Evolutionary conservation across 139 green algal genomes (phyloP).

Genomic region (Asterochloris sp.): DNA sequence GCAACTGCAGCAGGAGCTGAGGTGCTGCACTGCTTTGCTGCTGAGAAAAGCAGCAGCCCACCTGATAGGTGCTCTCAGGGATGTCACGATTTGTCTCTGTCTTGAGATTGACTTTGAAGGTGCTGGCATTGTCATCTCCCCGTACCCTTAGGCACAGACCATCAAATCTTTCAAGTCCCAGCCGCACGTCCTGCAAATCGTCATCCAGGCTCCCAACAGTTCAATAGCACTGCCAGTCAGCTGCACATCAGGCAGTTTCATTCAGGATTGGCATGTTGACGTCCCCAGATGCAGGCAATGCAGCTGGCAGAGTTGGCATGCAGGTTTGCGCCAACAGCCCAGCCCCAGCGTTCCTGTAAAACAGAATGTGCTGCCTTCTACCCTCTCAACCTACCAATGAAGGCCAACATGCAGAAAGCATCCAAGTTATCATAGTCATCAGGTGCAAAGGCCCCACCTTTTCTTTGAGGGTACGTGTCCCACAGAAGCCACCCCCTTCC

Average conservation of each 20-base stretch:
- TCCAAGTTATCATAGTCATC: no score
- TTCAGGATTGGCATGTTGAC: background rate
- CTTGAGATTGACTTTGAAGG: conserved; percentile 91
- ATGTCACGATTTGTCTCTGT: conserved; percentile 62
- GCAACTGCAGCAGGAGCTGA: no score
- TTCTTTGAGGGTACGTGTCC: conserved; percentile 42
- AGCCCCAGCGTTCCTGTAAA: background rate
- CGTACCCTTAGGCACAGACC: conserved; percentile 67
- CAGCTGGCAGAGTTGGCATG: background rate
- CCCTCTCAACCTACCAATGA: no score
- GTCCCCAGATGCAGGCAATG: background rate
- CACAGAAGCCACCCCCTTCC: conserved; percentile 89
- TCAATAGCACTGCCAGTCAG: background rate
- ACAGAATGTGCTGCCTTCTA: background rate
- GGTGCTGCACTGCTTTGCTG: conserved; percentile 37
- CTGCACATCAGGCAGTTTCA: background rate
- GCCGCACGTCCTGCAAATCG: background rate
- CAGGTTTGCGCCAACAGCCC: background rate
- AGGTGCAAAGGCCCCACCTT: background rate
- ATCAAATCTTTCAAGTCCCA: conserved; percentile 46
- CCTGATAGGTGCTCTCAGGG: conserved; percentile 81
- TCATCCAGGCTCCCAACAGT: background rate
- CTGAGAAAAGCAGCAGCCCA: conserved; percentile 43
- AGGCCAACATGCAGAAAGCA: no score
- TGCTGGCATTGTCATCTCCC: conserved; percentile 60